phyloP scores from a whole-genome alignment of 1,284 basidiomycete genomes.

The Ustilago loliicola region DNA sequence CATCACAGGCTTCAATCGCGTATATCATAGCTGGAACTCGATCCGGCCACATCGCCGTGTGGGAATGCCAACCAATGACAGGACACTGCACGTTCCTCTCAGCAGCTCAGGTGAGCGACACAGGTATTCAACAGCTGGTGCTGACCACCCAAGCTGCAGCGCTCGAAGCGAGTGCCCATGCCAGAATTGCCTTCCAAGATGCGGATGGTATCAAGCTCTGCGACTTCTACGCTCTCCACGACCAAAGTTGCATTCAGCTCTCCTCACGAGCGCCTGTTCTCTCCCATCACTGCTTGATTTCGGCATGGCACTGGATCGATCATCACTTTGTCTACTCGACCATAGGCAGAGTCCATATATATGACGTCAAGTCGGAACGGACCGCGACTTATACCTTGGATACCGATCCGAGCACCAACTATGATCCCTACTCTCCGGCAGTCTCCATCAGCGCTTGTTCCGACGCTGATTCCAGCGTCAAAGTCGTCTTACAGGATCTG shows the following conservation, averaged over 20 bases:
- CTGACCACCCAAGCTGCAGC: slow-evolving; percentile 9
- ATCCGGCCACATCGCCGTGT: slow-evolving; percentile 39
- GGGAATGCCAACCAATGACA: slow-evolving; percentile 24
- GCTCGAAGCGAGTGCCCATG: background rate
- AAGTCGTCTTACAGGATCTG: slow-evolving; percentile 30
- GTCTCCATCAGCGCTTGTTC: slow-evolving; percentile 17
- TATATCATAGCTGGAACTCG: slow-evolving; percentile 35
- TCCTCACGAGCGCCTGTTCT: slow-evolving; percentile 5
- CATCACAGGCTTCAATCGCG: background rate
- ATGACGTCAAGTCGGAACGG: slow-evolving; percentile 4
- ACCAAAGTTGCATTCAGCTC: slow-evolving; percentile 4
- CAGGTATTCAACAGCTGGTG: slow-evolving; percentile 24
- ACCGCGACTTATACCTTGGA: background rate
- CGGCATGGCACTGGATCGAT: slow-evolving; percentile 27
- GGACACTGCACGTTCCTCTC: slow-evolving; percentile 33
- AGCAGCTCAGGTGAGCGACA: slow-evolving; percentile 24
- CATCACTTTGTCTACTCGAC: slow-evolving; percentile 36
- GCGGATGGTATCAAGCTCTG: slow-evolving; percentile 21
- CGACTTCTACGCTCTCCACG: slow-evolving; percentile 11
- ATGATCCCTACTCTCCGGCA: slow-evolving; percentile 30
- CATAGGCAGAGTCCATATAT: slow-evolving; percentile 22
- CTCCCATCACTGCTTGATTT: slow-evolving; percentile 18
- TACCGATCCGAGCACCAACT: slow-evolving; percentile 5
- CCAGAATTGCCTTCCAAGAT: slow-evolving; percentile 33
- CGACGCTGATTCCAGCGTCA: background rate